phyloP scores from a whole-genome alignment of 1,284 basidiomycete species.

The Tremellales sp. region DNA sequence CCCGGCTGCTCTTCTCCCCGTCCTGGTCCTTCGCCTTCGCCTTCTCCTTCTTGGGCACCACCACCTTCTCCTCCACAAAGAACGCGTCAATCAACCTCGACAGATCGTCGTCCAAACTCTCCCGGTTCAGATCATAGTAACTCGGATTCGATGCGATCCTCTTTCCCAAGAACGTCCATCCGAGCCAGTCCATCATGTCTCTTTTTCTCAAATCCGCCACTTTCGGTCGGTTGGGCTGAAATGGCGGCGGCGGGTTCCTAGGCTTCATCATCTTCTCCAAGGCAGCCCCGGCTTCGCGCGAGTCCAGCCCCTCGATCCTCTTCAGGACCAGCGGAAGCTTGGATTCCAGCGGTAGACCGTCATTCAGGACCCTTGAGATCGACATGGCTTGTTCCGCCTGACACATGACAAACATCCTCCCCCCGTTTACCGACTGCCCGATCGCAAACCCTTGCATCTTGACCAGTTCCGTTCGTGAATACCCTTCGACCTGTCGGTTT shows the following conservation, averaged over 20 bases:
- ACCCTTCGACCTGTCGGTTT: conserved; percentile 72
- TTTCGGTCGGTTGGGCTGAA: conserved; percentile 23
- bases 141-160: conserved; percentile 75
- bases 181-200: conserved; percentile 69
- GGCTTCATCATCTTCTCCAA: conserved; percentile 33
- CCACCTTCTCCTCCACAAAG: conserved; percentile 15
- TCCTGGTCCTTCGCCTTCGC: conserved; percentile 1
- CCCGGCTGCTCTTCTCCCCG: neutral
- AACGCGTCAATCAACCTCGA: conserved; percentile 65
- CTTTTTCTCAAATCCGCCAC: conserved; percentile 56
- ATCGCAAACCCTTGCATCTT: conserved; percentile 83
- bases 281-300: conserved; percentile 8
- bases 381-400: conserved; percentile 75
- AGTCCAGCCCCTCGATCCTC: conserved; percentile 3
- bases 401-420: conserved; percentile 80
- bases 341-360: conserved; percentile 88
- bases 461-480: conserved; percentile 73
- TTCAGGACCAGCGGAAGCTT: conserved; percentile 52
- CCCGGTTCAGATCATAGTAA: conserved; percentile 66
- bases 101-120: conserved; percentile 55
- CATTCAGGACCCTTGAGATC: conserved; percentile 72
- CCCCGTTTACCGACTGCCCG: conserved; percentile 42
- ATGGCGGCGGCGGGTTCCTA: conserved; percentile 17
- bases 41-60: conserved; percentile 1
- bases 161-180: conserved; percentile 74